Conservation (phyloP, 2,329 filamentous ascomycete genomes). For the Ophiostoma perfectum region DNA sequence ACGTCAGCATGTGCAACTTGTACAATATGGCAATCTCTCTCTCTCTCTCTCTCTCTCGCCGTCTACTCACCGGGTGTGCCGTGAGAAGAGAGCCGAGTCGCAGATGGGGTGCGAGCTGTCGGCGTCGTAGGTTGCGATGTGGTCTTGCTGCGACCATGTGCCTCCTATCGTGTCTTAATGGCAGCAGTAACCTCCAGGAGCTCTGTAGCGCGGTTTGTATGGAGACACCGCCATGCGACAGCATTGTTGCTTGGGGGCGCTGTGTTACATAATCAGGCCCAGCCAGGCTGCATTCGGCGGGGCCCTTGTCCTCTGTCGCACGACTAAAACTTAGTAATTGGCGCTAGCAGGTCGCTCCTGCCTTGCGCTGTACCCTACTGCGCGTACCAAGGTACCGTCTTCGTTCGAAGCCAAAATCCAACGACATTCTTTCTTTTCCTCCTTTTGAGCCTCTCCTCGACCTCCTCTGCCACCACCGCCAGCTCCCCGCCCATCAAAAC, state of each 20-base stretch:
- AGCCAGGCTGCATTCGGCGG: slow-evolving; percentile 1
- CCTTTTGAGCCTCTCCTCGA: background rate
- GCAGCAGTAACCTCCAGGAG: no score
- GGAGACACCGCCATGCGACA: background rate
- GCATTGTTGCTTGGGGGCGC: background rate
- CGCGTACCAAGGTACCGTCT: background rate
- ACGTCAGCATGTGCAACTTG: slow-evolving; percentile 1
- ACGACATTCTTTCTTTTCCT: slow-evolving; percentile 5
- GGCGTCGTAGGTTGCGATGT: background rate
- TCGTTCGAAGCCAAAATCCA: slow-evolving; percentile 5
- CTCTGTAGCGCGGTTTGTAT: background rate
- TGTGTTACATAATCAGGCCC: background rate
- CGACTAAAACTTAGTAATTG: background rate
- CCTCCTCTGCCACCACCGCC: background rate
- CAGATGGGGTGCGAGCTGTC: background rate
- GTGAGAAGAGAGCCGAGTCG: background rate
- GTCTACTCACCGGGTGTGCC: background rate
- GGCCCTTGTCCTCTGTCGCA: background rate
- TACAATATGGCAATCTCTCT: background rate
- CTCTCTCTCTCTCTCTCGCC: no score
- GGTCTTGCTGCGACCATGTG: background rate
- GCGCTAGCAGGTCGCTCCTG: slow-evolving; percentile 4
- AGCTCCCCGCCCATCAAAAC: background rate
- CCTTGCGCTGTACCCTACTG: background rate
- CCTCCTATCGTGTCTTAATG: slow-evolving; percentile 2